A percentile compares a stretch with the other conserved stretches of the same genome.
These are phyloP conservation scores for Zasmidium citrigriseum DNA, from an alignment of 2,329 filamentous ascomycete species.

Conservation along the genomic window DNA sequence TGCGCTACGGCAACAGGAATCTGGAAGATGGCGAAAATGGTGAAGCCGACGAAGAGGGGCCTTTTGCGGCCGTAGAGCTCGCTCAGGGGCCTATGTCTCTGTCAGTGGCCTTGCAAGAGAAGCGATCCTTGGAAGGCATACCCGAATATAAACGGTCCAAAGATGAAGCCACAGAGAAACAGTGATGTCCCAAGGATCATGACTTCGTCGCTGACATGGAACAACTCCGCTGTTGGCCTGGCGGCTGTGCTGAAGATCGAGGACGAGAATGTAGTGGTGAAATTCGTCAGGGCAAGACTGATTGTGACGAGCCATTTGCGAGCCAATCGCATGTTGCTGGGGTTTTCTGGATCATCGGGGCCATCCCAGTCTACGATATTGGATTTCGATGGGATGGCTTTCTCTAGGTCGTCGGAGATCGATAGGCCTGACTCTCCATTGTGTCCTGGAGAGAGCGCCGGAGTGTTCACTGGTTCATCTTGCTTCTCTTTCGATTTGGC, in stretches of 20 bases:
- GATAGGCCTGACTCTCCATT: no score
- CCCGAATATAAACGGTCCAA: slow-evolving; percentile 51
- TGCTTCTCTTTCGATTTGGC: neutral
- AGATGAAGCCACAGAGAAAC: slow-evolving; percentile 63
- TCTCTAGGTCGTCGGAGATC: neutral
- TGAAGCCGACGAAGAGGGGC: slow-evolving; percentile 39
- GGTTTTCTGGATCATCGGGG: slow-evolving; percentile 13
- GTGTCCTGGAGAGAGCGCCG: neutral
- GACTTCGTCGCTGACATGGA: neutral
- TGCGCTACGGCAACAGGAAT: slow-evolving; percentile 44
- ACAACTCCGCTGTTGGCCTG: slow-evolving; percentile 7
- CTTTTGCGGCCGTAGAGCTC: slow-evolving; percentile 57
- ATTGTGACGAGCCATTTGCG: slow-evolving; percentile 18
- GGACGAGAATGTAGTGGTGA: slow-evolving; percentile 15
- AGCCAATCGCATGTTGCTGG: slow-evolving; percentile 12
- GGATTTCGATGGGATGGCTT: neutral
- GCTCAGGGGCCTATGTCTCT: slow-evolving; percentile 42
- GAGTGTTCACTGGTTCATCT: neutral
- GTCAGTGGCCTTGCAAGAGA: no score
- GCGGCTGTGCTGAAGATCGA: slow-evolving; percentile 13
- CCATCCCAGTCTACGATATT: slow-evolving; percentile 15
- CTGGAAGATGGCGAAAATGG: slow-evolving; percentile 40
- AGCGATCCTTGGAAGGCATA: neutral
- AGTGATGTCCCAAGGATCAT: slow-evolving; percentile 50
- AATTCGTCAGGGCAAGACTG: slow-evolving; percentile 11